These are phyloP conservation scores for Metarhizium rileyi DNA, from an alignment of 2,329 filamentous ascomycete genomes.

Conservation along the genomic window DNA sequence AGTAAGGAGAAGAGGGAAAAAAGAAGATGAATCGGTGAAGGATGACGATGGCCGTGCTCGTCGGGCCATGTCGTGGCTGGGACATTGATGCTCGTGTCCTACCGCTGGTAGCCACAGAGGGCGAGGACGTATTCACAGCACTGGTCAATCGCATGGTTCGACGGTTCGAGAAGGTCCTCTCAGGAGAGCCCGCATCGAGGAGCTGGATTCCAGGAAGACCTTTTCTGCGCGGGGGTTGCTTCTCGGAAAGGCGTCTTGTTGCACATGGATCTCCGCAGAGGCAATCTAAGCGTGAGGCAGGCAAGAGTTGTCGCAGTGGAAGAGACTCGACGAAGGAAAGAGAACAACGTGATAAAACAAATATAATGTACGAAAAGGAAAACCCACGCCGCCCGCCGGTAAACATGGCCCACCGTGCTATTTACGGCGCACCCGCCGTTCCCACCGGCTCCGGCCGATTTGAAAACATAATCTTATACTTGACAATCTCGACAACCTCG, in stretches of 20 bases:
- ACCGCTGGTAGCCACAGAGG: conserved; percentile 8
- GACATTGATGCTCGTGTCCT: neutral
- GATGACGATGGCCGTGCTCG: neutral
- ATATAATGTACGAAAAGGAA: neutral
- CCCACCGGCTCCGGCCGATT: conserved; percentile 78
- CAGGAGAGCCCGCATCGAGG: conserved; percentile 3
- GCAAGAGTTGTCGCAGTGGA: conserved; percentile 5
- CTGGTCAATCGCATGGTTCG: conserved; percentile 9
- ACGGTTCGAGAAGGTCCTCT: conserved; percentile 6
- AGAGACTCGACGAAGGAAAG: no score
- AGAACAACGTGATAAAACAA: no score
- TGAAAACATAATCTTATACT: conserved; percentile 79
- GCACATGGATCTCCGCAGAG: conserved; percentile 12
- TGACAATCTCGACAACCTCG: conserved; percentile 80
- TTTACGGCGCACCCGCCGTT: conserved; percentile 7
- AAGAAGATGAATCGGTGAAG: conserved; percentile 2
- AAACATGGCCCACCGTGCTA: neutral
- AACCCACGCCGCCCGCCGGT: neutral
- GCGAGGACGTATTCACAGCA: neutral
- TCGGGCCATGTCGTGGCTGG: neutral
- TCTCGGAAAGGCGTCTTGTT: conserved; percentile 7
- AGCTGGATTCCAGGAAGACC: conserved; percentile 2
- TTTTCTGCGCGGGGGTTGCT: conserved; percentile 3
- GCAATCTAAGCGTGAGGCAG: conserved; percentile 6
- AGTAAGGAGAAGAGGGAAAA: neutral